Conservation (phyloP, 257 asterid species). For the Knoxia roxburghii region DNA sequence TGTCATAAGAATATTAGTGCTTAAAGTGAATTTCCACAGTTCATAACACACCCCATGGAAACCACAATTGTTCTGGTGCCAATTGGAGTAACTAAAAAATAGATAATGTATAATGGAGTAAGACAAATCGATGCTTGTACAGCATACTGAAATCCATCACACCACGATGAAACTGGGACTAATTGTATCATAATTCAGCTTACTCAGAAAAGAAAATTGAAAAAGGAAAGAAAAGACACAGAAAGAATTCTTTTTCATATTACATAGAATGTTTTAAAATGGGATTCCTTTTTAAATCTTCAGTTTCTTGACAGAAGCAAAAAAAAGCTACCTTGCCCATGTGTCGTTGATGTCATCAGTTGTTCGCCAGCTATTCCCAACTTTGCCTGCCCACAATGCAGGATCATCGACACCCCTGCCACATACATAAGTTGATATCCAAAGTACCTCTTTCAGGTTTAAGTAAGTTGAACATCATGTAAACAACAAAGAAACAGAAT, state of each 20-base stretch:
- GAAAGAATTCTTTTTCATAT: too few relatives aligned
- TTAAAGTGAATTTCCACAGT: not conserved
- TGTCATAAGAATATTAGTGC: not conserved
- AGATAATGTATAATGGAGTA: too few relatives aligned
- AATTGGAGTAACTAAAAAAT: too few relatives aligned
- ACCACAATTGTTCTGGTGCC: too few relatives aligned
- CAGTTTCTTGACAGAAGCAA: not conserved
- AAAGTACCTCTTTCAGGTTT: constrained; percentile 4
- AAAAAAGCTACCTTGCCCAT: constrained; percentile 80
- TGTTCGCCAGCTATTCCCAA: constrained; percentile 98
- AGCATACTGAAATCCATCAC: not conserved
- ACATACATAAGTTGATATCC: constrained; percentile 15
- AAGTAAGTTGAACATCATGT: not conserved
- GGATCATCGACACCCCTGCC: constrained; percentile 89
- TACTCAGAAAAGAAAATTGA: not conserved
- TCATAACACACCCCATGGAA: not conserved
- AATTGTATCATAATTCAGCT: not conserved
- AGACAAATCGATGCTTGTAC: too few relatives aligned
- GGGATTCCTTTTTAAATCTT: not conserved
- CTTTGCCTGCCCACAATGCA: constrained; percentile 80
- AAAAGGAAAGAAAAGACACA: not conserved
- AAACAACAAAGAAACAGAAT: constrained; percentile 10
- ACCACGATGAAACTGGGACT: not conserved
- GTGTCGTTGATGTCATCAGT: constrained; percentile 88
- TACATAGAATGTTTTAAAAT: not conserved